phyloP scores from a whole-genome alignment of 2,329 filamentous ascomycete genomes.

The Penicillium sp. region DNA sequence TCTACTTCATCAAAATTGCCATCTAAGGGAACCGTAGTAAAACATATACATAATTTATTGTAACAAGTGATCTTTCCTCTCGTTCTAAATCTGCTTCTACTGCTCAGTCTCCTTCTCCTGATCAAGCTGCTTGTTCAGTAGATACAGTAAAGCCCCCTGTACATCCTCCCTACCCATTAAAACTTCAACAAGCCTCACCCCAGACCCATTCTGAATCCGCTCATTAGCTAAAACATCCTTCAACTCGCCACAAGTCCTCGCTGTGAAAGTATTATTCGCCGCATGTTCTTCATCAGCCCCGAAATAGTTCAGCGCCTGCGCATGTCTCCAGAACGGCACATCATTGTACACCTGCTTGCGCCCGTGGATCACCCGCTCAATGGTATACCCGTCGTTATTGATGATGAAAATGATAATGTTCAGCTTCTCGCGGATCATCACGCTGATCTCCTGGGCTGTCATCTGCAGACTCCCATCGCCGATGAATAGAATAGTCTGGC shows the following conservation, averaged over 20 bases:
- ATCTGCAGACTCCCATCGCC: slow-evolving; percentile 59
- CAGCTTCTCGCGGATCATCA: slow-evolving; percentile 50
- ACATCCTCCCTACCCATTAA: slow-evolving; percentile 35
- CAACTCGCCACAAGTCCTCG: slow-evolving; percentile 42
- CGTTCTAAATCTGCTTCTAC: neutral
- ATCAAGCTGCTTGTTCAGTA: slow-evolving; percentile 27
- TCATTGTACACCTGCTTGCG: slow-evolving; percentile 49
- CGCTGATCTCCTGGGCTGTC: slow-evolving; percentile 58
- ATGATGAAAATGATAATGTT: slow-evolving; percentile 46
- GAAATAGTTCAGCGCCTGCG: slow-evolving; percentile 43
- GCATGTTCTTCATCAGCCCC: slow-evolving; percentile 35
- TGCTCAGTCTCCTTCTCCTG: slow-evolving; percentile 18
- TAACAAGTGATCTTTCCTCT: neutral
- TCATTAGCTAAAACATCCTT: slow-evolving; percentile 33
- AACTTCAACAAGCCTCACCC: slow-evolving; percentile 38
- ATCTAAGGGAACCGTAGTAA: neutral
- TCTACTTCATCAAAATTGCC: neutral
- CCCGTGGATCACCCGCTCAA: slow-evolving; percentile 52
- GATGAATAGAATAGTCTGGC: slow-evolving; percentile 51
- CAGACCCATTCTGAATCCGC: slow-evolving; percentile 31
- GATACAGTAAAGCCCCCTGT: slow-evolving; percentile 24
- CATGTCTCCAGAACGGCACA: slow-evolving; percentile 45
- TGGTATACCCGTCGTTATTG: slow-evolving; percentile 54
- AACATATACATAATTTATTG: neutral
- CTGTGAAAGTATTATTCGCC: slow-evolving; percentile 35